These are phyloP conservation scores for Didymella arachidicola DNA, from an alignment of 2,329 filamentous ascomycete genomes.

Conservation along the genomic window DNA sequence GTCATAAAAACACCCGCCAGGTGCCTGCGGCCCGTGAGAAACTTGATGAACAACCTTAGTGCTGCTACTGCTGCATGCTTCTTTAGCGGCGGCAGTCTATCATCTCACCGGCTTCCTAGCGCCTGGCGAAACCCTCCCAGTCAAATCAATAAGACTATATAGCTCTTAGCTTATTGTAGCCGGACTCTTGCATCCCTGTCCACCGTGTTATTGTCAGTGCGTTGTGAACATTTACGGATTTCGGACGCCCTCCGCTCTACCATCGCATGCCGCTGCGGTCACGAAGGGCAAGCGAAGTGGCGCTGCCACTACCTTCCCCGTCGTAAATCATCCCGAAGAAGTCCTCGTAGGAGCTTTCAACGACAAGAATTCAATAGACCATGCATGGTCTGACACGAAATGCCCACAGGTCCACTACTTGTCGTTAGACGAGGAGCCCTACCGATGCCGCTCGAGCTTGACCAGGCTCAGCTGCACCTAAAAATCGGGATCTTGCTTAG, in stretches of 20 bases:
- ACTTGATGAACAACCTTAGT: background rate
- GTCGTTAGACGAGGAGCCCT: conserved; percentile 5
- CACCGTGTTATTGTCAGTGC: conserved; percentile 8
- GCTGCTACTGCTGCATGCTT: conserved; percentile 12
- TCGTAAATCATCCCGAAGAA: background rate
- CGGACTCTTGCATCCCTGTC: background rate
- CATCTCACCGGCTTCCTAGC: conserved; percentile 12
- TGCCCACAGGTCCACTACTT: conserved; percentile 12
- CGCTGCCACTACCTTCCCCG: background rate
- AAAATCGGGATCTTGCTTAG: conserved; percentile 4
- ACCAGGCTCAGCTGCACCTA: conserved; percentile 3
- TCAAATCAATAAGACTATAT: background rate
- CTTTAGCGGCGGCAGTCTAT: conserved; percentile 9
- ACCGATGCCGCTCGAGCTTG: conserved; percentile 9
- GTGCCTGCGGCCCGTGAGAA: conserved; percentile 6
- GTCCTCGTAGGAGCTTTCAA: conserved; percentile 2
- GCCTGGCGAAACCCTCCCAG: background rate
- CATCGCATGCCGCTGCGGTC: background rate
- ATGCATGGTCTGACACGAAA: conserved; percentile 26
- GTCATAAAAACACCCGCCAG: conserved; percentile 7
- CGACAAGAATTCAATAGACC: conserved; percentile 23
- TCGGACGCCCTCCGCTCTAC: conserved; percentile 1
- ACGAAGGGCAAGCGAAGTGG: conserved; percentile 8
- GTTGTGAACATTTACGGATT: background rate
- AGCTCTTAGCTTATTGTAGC: background rate